Percentiles rank a stretch among this genome's conserved stretches.
Conservation (phyloP, 495 filamentous ascomycete genomes). For the Aspergillus incahuasiensis region DNA sequence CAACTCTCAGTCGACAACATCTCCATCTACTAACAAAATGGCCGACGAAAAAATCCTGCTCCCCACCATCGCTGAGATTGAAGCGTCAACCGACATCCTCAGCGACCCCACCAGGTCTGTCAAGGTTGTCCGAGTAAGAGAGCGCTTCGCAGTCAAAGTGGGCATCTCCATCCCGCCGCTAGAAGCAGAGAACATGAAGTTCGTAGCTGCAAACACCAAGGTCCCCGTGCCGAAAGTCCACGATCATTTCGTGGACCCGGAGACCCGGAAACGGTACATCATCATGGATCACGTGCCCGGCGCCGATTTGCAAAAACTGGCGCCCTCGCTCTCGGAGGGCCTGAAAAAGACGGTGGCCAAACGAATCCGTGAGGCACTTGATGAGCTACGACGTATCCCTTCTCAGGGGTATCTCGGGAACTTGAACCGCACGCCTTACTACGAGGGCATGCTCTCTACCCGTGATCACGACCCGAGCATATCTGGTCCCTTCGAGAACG, state of each 20-base stretch:
- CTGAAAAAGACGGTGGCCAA: conserved; percentile 12
- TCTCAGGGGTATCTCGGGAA: conserved; percentile 3
- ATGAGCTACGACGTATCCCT: not conserved
- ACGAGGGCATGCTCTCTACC: conserved; percentile 11
- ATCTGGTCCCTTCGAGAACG: conserved; percentile 14
- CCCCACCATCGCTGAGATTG: conserved; percentile 18
- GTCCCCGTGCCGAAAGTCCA: conserved; percentile 20
- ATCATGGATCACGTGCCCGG: conserved; percentile 22
- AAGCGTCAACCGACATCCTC: conserved; percentile 15
- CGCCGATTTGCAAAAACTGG: conserved; percentile 10
- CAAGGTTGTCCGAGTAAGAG: conserved; percentile 21
- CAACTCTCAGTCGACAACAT: not conserved
- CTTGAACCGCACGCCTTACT: conserved; percentile 8
- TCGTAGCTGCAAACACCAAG: conserved; percentile 18
- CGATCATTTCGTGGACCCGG: conserved; percentile 16
- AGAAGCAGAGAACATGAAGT: conserved; percentile 23
- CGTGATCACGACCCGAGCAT: conserved; percentile 7
- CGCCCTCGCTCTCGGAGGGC: conserved; percentile 4
- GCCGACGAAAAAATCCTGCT: conserved; percentile 2
- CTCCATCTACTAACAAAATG: not conserved
- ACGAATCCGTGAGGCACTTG: conserved; percentile 17
- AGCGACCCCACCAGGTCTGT: conserved; percentile 12
- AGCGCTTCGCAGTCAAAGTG: conserved; percentile 19
- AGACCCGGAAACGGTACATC: conserved; percentile 18
- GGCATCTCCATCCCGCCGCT: conserved; percentile 11